phyloP scores from a whole-genome alignment of 495 filamentous ascomycete genomes.

The Venustampulla echinocandica region DNA sequence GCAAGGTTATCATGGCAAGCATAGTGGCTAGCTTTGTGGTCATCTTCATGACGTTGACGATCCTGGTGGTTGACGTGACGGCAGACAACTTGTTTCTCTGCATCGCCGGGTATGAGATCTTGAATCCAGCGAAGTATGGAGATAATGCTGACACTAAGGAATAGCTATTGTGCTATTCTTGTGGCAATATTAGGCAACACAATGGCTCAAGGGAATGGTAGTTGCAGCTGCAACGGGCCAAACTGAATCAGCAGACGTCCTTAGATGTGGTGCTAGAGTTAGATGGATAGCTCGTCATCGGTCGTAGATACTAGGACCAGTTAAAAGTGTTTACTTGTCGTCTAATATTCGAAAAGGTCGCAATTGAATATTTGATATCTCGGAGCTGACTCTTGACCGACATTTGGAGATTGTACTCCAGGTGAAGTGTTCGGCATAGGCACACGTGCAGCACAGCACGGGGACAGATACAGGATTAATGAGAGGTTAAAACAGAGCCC shows the following conservation, averaged over 20 bases:
- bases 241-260: neutral
- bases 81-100: constrained; percentile 2
- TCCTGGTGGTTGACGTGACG: neutral
- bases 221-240: neutral
- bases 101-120: constrained; percentile 1
- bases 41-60: neutral
- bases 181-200: neutral
- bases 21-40: constrained; percentile 2
- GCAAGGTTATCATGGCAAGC: neutral
- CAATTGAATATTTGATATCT: neutral
- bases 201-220: neutral
- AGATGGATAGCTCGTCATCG: neutral
- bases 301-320: neutral
- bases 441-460: too few species aligned
- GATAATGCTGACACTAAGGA: neutral
- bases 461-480: too few species aligned
- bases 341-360: neutral
- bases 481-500: too few species aligned
- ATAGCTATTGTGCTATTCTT: neutral
- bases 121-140: neutral
- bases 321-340: neutral
- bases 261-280: neutral
- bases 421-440: too few species aligned
- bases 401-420: too few species aligned
- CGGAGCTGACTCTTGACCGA: neutral